Base-by-base conservation (phyloP, 805 yeast genomes). In the Saccharomycodes ludwigii region DNA sequence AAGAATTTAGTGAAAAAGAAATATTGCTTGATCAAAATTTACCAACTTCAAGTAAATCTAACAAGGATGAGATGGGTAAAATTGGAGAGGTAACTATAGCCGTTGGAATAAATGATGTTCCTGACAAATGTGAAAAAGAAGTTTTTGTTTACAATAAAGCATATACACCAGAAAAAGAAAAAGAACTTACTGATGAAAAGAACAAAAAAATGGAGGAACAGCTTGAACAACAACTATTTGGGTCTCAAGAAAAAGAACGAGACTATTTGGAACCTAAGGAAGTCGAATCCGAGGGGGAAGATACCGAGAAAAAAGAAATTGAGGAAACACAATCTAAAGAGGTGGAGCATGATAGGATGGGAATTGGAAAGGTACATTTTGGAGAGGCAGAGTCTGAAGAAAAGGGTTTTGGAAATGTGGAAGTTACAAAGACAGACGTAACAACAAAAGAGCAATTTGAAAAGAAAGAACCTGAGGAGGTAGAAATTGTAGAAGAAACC, bases 201-300 rank as follows among this genome's bases (percentile, higher is more conserved):
- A 15, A 21, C 19, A 23, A 22, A 10, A 11, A n/a, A 23, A 9
- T 8, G 12, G 17, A 15, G 18, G 22, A 15, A 13, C 31, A 18
- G 7, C n/a, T 18, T 11, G 31, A 27, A 16, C 22, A 13, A 5
- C 26, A 19, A 7, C 6, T 15, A 24, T 24, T 14, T 4, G 27
- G 1, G 71, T 74, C 27, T 74, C 81, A 1, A 61, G 80, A 50
- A 73, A 80, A 1, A 60, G 80, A 44, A 70, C 79, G 6, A 63
- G 79, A 50, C 18, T 4, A 13, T 24, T 5, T 6, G 18, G 3
- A 24, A 6, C 11, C 12, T 17, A 15, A 18, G 11, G 5, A 6
- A 24, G 13, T 14, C 18, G 61, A 59, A 18, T 48, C 56, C 4
- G 44, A 49, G 30, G 61, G 57, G 36, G 41, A 50, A 17, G 47